These are phyloP conservation scores for Salicornia ramosissima DNA, from an alignment of 148 eudicot genomes.

Conservation along the genomic window DNA sequence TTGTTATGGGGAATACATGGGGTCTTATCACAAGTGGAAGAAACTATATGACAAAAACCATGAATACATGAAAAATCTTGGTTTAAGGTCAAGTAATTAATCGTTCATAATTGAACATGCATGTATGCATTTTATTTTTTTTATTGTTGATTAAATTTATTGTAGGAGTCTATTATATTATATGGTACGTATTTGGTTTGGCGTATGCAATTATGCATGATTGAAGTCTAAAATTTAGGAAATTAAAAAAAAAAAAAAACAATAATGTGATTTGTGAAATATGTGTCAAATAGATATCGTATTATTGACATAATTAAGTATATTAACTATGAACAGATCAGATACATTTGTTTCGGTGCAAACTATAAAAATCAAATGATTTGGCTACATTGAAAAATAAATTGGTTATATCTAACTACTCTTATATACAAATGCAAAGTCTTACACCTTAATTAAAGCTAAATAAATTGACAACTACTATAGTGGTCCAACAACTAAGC, in stretches of 20 bases:
- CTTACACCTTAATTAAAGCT: conserved; percentile 3
- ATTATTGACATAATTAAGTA: conserved; percentile 13
- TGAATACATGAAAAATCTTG: too few species aligned
- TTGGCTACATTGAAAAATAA: background rate
- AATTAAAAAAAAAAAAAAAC: background rate
- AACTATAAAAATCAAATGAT: conserved; percentile 4
- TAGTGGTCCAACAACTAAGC: background rate
- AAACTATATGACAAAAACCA: too few species aligned
- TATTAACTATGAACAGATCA: background rate
- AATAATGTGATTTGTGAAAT: background rate
- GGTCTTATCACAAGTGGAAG: too few species aligned
- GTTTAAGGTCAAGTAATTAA: background rate
- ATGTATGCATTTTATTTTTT: background rate
- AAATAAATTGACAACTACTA: conserved; percentile 10
- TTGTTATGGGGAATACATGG: too few species aligned
- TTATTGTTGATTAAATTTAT: background rate
- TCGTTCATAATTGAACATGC: background rate
- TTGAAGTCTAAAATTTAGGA: background rate
- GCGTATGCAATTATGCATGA: background rate
- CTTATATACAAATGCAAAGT: background rate
- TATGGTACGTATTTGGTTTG: background rate
- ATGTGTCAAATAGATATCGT: background rate
- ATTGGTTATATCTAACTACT: background rate
- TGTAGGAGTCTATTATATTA: background rate
- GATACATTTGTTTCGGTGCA: background rate